Conservation (phyloP, 306 rosid genomes). For the Canavalia ensiformis region DNA sequence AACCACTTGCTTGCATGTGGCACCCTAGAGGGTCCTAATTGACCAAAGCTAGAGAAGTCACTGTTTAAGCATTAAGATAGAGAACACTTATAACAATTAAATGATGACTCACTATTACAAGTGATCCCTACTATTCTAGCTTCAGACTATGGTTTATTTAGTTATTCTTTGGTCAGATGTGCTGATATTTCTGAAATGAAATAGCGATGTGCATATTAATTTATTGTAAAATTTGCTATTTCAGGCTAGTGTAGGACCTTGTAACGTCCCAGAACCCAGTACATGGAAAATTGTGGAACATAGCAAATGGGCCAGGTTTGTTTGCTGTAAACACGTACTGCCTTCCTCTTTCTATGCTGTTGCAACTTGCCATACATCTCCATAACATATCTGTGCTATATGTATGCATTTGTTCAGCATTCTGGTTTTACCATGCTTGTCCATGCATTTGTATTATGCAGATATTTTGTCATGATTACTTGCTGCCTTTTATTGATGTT, state of each 20-base stretch:
- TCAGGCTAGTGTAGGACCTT: slow-evolving; percentile 91
- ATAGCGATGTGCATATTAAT: not conserved
- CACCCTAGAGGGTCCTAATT: not conserved
- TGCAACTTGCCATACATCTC: slow-evolving; percentile 11
- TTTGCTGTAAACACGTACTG: slow-evolving; percentile 33
- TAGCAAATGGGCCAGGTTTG: slow-evolving; percentile 97
- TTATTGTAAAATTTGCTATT: slow-evolving; percentile 46
- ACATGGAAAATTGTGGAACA: slow-evolving; percentile 91
- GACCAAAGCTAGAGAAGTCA: not conserved
- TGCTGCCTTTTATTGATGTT: not conserved
- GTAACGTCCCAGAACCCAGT: slow-evolving; percentile 85
- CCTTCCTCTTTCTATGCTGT: slow-evolving; percentile 31
- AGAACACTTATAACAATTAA: not conserved
- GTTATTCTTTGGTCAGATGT: not conserved
- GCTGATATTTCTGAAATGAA: not conserved
- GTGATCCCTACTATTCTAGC: not conserved
- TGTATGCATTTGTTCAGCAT: slow-evolving; percentile 8
- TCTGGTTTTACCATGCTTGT: slow-evolving; percentile 26
- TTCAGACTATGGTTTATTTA: slow-evolving; percentile 19
- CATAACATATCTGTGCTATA: slow-evolving; percentile 12
- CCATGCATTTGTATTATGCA: slow-evolving; percentile 11
- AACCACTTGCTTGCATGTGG: slow-evolving; percentile 19
- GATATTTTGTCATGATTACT: slow-evolving; percentile 13
- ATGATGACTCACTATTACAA: slow-evolving; percentile 5
- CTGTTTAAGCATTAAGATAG: not conserved